phyloP scores from a whole-genome alignment of 1,139 yeast genomes.

The Taphrina deformans region DNA sequence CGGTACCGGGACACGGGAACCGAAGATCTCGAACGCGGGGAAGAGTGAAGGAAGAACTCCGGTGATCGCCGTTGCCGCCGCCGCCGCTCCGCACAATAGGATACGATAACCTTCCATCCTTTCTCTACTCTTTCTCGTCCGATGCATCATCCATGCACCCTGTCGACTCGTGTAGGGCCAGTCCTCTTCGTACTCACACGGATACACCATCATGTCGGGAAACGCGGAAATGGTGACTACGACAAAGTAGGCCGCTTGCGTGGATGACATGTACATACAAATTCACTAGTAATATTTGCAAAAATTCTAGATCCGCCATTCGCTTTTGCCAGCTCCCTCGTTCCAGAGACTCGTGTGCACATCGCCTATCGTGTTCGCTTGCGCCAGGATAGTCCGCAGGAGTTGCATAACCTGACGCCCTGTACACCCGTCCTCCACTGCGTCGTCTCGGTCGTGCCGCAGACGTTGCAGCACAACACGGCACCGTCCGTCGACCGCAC shows the following conservation, averaged over 20 bases:
- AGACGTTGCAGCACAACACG: constrained; percentile 42
- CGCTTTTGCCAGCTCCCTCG: neutral
- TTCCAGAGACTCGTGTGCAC: too few species aligned
- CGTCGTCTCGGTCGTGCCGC: constrained; percentile 81
- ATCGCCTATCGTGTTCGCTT: neutral
- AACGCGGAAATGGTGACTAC: too few species aligned
- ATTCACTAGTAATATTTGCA: neutral
- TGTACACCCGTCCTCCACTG: constrained; percentile 92
- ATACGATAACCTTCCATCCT: too few species aligned
- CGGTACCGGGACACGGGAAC: neutral
- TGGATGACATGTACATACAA: neutral
- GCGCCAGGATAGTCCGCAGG: constrained; percentile 62
- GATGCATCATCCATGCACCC: too few species aligned
- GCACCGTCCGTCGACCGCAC: neutral
- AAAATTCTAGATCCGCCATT: neutral
- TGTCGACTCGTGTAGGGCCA: neutral
- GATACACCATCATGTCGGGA: too few species aligned
- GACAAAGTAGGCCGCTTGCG: too few species aligned
- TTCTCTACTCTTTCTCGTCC: too few species aligned
- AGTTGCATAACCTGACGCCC: constrained; percentile 82
- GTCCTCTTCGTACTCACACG: neutral
- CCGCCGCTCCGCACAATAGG: too few species aligned
- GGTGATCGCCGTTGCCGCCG: neutral
- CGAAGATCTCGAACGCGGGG: neutral
- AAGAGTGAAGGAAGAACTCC: neutral